Conservation (phyloP, 208 protist genomes). For the Trichomonas tenax region DNA sequence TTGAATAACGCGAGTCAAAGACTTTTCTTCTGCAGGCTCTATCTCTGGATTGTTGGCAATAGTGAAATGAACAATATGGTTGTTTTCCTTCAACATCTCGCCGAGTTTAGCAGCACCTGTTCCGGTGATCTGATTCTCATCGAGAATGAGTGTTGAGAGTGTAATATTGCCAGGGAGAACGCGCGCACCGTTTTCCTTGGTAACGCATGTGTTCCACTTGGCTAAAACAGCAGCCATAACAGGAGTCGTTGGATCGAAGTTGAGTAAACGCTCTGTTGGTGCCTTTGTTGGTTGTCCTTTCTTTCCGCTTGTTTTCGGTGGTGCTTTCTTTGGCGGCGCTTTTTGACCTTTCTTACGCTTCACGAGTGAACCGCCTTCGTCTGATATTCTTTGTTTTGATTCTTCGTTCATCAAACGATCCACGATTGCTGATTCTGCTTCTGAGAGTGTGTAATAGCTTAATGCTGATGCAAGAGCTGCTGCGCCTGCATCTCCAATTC, state of each 20-base stretch:
- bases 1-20: neutral
- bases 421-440: neutral
- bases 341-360: conserved; percentile 8
- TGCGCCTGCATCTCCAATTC: conserved; percentile 19
- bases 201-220: conserved; percentile 1
- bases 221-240: neutral
- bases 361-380: neutral
- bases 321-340: neutral
- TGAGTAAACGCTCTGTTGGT: neutral
- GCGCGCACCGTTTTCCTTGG: neutral
- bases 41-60: neutral
- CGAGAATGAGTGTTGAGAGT: neutral
- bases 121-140: neutral
- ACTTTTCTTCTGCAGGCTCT: neutral
- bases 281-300: neutral
- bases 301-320: neutral
- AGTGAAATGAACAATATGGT: neutral
- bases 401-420: neutral
- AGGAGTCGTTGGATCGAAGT: neutral
- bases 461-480: neutral
- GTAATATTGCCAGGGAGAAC: neutral
- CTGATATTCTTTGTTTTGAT: neutral
- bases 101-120: neutral
- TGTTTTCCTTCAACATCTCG: neutral
- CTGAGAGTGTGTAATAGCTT: neutral